phyloP scores from a whole-genome alignment of 345 rosid species.

The Gossypium arboreum region DNA sequence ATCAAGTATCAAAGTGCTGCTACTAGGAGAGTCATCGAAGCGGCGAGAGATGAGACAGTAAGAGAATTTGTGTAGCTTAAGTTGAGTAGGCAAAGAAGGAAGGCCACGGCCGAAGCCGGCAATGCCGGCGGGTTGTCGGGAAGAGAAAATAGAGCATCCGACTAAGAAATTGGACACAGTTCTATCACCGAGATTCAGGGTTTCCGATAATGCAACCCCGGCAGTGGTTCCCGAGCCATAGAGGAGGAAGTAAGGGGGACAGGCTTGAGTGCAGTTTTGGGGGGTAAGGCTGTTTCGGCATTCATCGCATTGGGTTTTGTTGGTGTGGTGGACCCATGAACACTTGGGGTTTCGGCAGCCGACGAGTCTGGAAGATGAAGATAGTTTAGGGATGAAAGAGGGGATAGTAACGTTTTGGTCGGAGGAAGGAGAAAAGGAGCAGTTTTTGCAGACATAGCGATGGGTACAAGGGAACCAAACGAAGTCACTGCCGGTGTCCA shows the following conservation, averaged over 20 bases:
- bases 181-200: conserved; percentile 21
- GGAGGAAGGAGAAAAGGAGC: conserved; percentile 18
- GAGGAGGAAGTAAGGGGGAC: conserved; percentile 34
- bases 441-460: conserved; percentile 35
- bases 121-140: conserved; percentile 34
- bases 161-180: conserved; percentile 26
- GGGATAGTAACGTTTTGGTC: background rate
- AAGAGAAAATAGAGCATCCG: conserved; percentile 42
- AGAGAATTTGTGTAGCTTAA: conserved; percentile 35
- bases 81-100: conserved; percentile 34
- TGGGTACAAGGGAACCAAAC: conserved; percentile 46
- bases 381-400: conserved; percentile 31
- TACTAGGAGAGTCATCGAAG: conserved; percentile 27
- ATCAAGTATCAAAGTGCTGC: conserved; percentile 28
- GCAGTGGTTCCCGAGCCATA: conserved; percentile 38
- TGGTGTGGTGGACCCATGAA: conserved; percentile 32
- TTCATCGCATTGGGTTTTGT: conserved; percentile 14
- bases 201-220: conserved; percentile 36
- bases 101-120: conserved; percentile 41
- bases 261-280: conserved; percentile 28
- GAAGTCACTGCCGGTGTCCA: conserved; percentile 59
- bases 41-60: conserved; percentile 37
- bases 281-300: background rate
- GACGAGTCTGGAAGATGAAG: conserved; percentile 30
- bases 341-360: conserved; percentile 45